Conservation (phyloP, 2,329 filamentous ascomycete species). For the Botrytis pseudocinerea region DNA sequence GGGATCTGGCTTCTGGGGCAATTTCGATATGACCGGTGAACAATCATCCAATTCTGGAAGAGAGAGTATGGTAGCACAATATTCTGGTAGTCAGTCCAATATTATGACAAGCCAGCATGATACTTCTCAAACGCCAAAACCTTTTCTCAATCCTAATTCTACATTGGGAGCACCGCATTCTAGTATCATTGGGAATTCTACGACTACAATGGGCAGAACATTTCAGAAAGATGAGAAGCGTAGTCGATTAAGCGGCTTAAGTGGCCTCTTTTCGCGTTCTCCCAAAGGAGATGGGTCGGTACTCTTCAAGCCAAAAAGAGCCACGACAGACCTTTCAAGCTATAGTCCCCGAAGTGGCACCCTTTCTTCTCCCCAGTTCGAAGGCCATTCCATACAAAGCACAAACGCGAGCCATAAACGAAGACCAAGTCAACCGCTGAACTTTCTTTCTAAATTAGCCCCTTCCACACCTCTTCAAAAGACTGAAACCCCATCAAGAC, state of each 20-base stretch:
- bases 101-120: constrained; percentile 21
- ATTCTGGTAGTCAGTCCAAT: constrained; percentile 37
- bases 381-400: background rate
- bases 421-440: constrained; percentile 20
- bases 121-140: background rate
- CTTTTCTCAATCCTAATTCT: background rate
- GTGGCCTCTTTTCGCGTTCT: constrained; percentile 15
- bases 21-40: constrained; percentile 1
- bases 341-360: constrained; percentile 2
- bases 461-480: constrained; percentile 17
- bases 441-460: constrained; percentile 22
- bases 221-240: constrained; percentile 10
- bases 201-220: constrained; percentile 12
- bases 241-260: constrained; percentile 7
- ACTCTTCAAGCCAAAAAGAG: constrained; percentile 17
- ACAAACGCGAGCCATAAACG: background rate
- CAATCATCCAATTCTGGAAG: constrained; percentile 23
- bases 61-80: constrained; percentile 39
- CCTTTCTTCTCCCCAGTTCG: constrained; percentile 4
- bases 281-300: constrained; percentile 7
- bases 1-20: constrained; percentile 43
- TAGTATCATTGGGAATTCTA: background rate
- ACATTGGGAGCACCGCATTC: background rate
- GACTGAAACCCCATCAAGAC: background rate
- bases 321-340: constrained; percentile 15